Evolutionary conservation across 176 grass and related monocot species (phyloP), one percentile per base, ranked within the genome.

Genomic region (Stipa capillata): DNA sequence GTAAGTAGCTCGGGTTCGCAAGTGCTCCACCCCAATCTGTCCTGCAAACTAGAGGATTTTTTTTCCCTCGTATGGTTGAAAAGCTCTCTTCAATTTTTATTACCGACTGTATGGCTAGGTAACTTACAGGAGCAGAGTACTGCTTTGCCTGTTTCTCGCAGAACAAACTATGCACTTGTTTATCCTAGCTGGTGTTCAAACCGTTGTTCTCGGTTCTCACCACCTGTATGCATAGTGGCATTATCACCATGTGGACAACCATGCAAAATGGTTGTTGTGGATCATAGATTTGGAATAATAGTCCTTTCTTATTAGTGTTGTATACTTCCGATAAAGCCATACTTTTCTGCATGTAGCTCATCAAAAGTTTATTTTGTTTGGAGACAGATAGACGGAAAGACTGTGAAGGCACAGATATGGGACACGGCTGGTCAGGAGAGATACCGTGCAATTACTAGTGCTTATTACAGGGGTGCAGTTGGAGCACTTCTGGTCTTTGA

Each of bases 361-460:
- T 15, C 63, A 57, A n/a, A 40, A 39, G 17, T 47, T 69, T 50
- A 45, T 67, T 50, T 80, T 43, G 14, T n/a, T 81, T 27, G 72
- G 77, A 24, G 18, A 77, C 75, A 89, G 84, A 89, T 87, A 63
- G 84, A 89, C 2, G 90, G 76, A 27, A 92, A 86, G 76, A 92
- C 84, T 48, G 59, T 89, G 76, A 92, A 92, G 65, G 90, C 83
- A 37, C 86, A 92, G 56, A 92, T 92, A 45, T 92, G 90, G 90
- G 90, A 89, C 41, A 92, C 87, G 29, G 90, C 76, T 55, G 90
- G 90, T 28, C 90, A 92, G 67, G 90, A 92, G 71, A 92, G 90
- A 68, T 92, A 89, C 64, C 87, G 90, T 68, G 87, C 87, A 17
- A 92, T 92, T 65, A 92, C 90, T n/a, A 89, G 90, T 67, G 83